phyloP scores from a whole-genome alignment of 306 rosid genomes.

The Rosa lucieae region DNA sequence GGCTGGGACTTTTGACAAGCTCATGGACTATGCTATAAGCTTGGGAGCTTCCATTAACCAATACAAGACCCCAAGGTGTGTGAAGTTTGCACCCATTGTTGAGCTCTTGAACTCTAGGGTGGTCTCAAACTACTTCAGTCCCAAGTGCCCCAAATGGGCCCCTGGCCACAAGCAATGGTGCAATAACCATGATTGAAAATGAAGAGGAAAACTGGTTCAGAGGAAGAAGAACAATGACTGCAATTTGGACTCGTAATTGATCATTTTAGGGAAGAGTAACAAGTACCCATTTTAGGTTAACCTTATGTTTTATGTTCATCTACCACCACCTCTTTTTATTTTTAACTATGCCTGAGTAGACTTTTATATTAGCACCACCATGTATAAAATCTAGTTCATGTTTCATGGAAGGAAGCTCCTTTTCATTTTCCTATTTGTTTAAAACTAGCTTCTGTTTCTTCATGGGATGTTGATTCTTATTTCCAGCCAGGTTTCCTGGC shows the following conservation, averaged over 20 bases:
- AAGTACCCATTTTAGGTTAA: constrained; percentile 35
- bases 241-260: background rate
- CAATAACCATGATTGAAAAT: constrained; percentile 41
- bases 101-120: constrained; percentile 74
- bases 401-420: constrained; percentile 42
- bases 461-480: constrained; percentile 42
- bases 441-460: constrained; percentile 9
- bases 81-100: constrained; percentile 73
- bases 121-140: constrained; percentile 57
- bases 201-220: background rate
- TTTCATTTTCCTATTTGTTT: background rate
- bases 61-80: constrained; percentile 92
- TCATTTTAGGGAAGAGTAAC: constrained; percentile 26
- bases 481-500: constrained; percentile 41
- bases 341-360: constrained; percentile 34
- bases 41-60: constrained; percentile 88
- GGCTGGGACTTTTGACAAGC: constrained; percentile 78
- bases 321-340: background rate
- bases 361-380: constrained; percentile 37
- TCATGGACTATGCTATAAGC: constrained; percentile 90
- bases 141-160: constrained; percentile 85
- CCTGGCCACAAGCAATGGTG: constrained; percentile 77
- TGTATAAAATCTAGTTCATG: constrained; percentile 68
- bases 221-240: background rate
- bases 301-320: constrained; percentile 28